Base-by-base conservation (phyloP, 495 filamentous ascomycete genomes). In the Tuber aestivum region DNA sequence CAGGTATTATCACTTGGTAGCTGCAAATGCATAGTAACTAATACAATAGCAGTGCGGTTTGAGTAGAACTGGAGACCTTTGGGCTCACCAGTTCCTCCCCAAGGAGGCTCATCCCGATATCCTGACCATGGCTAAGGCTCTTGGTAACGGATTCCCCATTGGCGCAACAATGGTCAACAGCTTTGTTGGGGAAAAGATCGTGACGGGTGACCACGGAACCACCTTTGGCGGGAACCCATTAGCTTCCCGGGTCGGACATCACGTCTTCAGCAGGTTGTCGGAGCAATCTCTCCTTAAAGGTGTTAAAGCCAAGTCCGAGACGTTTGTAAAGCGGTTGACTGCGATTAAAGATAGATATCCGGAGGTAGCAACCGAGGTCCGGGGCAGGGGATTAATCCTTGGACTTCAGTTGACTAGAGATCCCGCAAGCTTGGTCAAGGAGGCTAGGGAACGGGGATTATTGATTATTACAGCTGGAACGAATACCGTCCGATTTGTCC, bases 171-270 rank as follows among this genome's bases (percentile, higher is more conserved):
- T 99, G 74, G 92, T 97, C 35, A 93, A 88, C 75, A 89, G 90
- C 68, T 85, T 86, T 41, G 94, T 99, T 0, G 91, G 89, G 14
- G 87, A 91, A n/a, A 91, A 91, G 83, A 96, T 99, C 83, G 91
- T 92, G 80, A 89, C 92, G 8, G 95, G 95, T 70, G 95, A 99
- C 82, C 95, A 99, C 83, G 95, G 95, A 37, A 99, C 95, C 2
- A 99, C 95, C 20, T 99, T 97, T 80, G 95, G 95, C 32, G 95
- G 95, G 3, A 99, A 98, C 85, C 96, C 95, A 27, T 86, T 99
- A 21, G 95, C 89, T 1, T 92, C 91, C 80, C 87, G 94, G 56
- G 83, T 98, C 3, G 96, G 93, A 5, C 91, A 96, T 82, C 89
- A 95, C 83, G 90, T 97, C 70, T 88, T 99, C 74, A 85, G 86